Evolutionary conservation across 2,329 filamentous ascomycete species (phyloP), one percentile per base, ranked within the genome.

Genomic region (Blastomyces parvus): DNA sequence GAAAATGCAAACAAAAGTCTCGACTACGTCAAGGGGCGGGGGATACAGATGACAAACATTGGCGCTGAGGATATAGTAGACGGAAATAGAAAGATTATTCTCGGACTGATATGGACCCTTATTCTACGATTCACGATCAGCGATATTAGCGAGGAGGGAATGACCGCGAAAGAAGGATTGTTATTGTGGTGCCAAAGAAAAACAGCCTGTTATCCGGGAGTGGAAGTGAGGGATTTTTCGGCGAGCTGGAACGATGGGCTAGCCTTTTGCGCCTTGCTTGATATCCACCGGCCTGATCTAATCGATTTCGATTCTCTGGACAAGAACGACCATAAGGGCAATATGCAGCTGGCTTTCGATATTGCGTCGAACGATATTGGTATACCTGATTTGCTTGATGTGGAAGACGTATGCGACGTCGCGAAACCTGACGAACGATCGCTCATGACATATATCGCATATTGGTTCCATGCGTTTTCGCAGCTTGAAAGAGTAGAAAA

Each of bases 391-490:
- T 82, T 99, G 74, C 84, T 99, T 64, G 94, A 99, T 75, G 94
- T 97, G 17, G 94, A 99, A 77, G 94, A 99, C 79, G 94, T 99
- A 25, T 96, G 91, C 75, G 94, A 99, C 74, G 93, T 99, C 36
- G 84, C 91, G 30, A 95, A 94, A 78, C 94, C 94, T 30, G 94
- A 99, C 74, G 94, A 99, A 77, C 88, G 91, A 70, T 95, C 90
- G 74, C 83, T 99, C 74, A 99, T 99, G 94, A 99, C 94, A 0
- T 99, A 99, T 76, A 99, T 99, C 70, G 94, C 94, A 67, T 99
- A 99, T 81, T 99, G 94, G 94, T 99, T 99, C 83, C 94, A 99
- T 74, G 94, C 94, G 70, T 99, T 99, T 75, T 97, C 93, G 38
- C 93, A 97, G 73, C 95, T 99, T 87, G 94, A 99, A 79, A 89